Base-by-base conservation (phyloP, 768 basidiomycete species). In the Boletus tomentosulus region DNA sequence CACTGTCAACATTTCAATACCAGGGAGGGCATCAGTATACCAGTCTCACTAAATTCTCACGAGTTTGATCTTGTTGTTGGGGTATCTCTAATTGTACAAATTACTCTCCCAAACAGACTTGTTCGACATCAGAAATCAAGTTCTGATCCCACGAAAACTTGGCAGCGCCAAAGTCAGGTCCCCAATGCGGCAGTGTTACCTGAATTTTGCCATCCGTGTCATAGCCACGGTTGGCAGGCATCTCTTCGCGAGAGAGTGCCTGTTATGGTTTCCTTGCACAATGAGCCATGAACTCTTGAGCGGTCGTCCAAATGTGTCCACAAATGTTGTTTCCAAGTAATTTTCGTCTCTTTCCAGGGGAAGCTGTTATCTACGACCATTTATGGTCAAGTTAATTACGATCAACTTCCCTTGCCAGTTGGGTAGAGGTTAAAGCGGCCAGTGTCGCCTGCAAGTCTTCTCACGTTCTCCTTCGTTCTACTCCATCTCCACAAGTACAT, bases 401-500 rank as follows among this genome's bases (percentile, higher is more conserved):
- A 47, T 41, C 16, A 50, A n/a, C 16, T 8, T 19, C 9, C 19
- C 11, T 27, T 44, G 19, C 30, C 30, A 30, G 9, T 6, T 48
- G 22, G 9, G 38, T 10, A 3, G 38, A 39, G 9, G 11, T 63
- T 56, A 60, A 49, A 55, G 61, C 46, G 46, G 47, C 50, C 31
- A 30, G 25, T 34, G 22, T 53, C 12, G 11, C 31, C 38, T 19
- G 43, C 4, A 6, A 6, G 51, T 31, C 55, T 60, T 64, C 63
- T 57, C 63, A 65, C 63, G 58, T 54, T 51, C 39, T 53, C 41
- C 28, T 53, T 33, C 38, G 41, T 60, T 43, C 56, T 51, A 27
- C 51, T 56, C 43, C 59, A 46, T 54, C 57, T 10, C 46, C n/a
- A 54, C 37, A 51, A 43, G 25, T 31, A n/a, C 53, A 38, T 46